Evolutionary conservation across 768 basidiomycete genomes (phyloP), one percentile per base, ranked within the genome.

Genomic region (Solioccasus polychromus): DNA sequence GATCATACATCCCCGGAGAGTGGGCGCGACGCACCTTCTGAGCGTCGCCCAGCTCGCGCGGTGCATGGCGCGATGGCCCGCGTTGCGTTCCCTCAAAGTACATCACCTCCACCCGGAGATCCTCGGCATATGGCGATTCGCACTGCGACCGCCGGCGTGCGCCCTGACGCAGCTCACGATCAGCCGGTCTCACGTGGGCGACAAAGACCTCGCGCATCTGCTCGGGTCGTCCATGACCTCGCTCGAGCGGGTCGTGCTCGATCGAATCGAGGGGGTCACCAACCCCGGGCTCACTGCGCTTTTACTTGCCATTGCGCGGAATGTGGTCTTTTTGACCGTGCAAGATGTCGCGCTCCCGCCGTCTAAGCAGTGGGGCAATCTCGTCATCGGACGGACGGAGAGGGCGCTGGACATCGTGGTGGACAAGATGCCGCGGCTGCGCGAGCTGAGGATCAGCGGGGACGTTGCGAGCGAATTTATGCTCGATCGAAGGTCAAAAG

Each of bases 381-480:
- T 57, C 26, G 34, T 57, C 15, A 43, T 58, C 30, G 53, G 57
- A 15, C 46, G 53, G 3, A 32, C 18, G 5, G 58, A 60, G 35
- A 38, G 59, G 17, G 58, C 59, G 17, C 10, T 60, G 32, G 58
- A 60, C 9, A 28, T 25, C 22, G 44, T 32, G 30, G 29, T 54
- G n/a, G 52, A 52, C 42, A 61, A 46, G 44, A 58, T 60, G 55
- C 36, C 36, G 2, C 41, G 46, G 20, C 24, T 61, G 18, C 25
- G 39, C 7, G 52, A 58, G 26, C 38, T 60, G 2, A 31, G 47
- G 35, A 54, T 59, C 22, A 12, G 58, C 6, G 58, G 58, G 5
- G 58, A 60, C 31, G 52, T 58, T 8, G 58, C 58, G 34, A 60
- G 52, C 25, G 58, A 59, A 35, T 49, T 58, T 9, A 60, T 60